phyloP scores from a whole-genome alignment of 129 eudicot genomes.

The Flaveria ramosissima region DNA sequence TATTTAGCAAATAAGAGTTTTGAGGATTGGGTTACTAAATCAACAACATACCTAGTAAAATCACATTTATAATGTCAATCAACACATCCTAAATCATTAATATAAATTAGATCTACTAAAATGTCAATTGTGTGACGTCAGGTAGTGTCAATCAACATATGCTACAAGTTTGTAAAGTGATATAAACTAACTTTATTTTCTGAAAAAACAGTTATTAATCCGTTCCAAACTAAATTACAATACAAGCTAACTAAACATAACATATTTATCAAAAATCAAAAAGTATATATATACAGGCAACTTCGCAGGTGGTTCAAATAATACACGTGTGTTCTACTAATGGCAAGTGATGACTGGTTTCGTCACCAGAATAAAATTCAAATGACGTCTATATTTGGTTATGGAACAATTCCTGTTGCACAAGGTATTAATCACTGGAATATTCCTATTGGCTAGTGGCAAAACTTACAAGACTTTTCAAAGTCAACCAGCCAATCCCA shows the following conservation, averaged over 20 bases:
- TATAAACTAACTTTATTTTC: background rate
- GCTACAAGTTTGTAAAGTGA: background rate
- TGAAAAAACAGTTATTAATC: background rate
- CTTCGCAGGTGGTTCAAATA: background rate
- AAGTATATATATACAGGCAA: background rate
- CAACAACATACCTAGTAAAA: no score
- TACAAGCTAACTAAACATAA: background rate
- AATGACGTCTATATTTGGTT: constrained; percentile 17
- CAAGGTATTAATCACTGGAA: background rate
- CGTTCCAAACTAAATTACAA: background rate
- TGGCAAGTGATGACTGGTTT: background rate
- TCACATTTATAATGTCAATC: no score
- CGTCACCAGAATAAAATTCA: constrained; percentile 20
- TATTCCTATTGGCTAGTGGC: constrained; percentile 6
- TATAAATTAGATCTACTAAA: background rate
- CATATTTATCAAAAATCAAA: background rate
- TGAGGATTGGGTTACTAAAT: background rate
- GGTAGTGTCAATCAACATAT: background rate
- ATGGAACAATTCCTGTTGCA: constrained; percentile 10
- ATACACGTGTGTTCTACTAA: background rate
- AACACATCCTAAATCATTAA: background rate
- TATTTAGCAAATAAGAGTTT: background rate
- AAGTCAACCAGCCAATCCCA: constrained; percentile 14
- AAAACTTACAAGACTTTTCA: constrained; percentile 10
- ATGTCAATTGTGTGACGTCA: background rate